Percentiles rank a stretch among this genome's conserved stretches.
These are phyloP conservation scores for Basipetospora chlamydospora DNA, from an alignment of 2,329 filamentous ascomycete genomes.

Conservation along the genomic window DNA sequence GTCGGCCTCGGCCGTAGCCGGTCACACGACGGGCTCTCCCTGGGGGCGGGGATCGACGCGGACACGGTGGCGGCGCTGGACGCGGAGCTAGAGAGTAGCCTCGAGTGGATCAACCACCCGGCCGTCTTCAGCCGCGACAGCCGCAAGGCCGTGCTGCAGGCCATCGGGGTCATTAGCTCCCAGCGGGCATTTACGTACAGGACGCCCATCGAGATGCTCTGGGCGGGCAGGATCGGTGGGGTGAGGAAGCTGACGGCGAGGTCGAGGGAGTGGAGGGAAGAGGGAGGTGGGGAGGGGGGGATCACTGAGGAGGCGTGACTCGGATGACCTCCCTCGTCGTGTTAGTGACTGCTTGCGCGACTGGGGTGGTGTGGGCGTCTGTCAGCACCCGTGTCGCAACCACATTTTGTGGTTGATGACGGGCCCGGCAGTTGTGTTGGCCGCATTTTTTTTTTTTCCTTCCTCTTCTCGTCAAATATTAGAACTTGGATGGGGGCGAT, in stretches of 20 bases:
- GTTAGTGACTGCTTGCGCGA: not conserved
- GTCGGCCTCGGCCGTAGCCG: slow-evolving; percentile 31
- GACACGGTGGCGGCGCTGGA: slow-evolving; percentile 76
- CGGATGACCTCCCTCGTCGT: not conserved
- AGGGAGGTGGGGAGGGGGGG: slow-evolving; percentile 56
- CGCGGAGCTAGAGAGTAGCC: slow-evolving; percentile 71
- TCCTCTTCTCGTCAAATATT: too few relatives aligned
- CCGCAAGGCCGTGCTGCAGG: slow-evolving; percentile 87
- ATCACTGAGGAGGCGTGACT: slow-evolving; percentile 45
- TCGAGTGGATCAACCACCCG: slow-evolving; percentile 97
- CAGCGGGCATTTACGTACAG: slow-evolving; percentile 90
- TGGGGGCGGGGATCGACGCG: slow-evolving; percentile 66
- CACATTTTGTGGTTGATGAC: too few relatives aligned
- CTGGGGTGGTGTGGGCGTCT: too few relatives aligned
- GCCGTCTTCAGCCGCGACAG: slow-evolving; percentile 89
- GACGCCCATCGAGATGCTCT: slow-evolving; percentile 75
- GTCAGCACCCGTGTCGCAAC: too few relatives aligned
- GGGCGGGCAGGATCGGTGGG: slow-evolving; percentile 70
- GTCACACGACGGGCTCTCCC: slow-evolving; percentile 41
- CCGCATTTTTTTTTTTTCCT: slow-evolving; percentile 2
- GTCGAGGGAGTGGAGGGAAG: slow-evolving; percentile 85
- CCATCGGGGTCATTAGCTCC: slow-evolving; percentile 90
- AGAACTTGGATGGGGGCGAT: too few relatives aligned
- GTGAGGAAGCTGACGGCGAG: slow-evolving; percentile 69
- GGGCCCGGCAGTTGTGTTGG: too few relatives aligned